Evolutionary conservation across 495 filamentous ascomycete genomes (phyloP).

Genomic region (Cudoniella acicularis): DNA sequence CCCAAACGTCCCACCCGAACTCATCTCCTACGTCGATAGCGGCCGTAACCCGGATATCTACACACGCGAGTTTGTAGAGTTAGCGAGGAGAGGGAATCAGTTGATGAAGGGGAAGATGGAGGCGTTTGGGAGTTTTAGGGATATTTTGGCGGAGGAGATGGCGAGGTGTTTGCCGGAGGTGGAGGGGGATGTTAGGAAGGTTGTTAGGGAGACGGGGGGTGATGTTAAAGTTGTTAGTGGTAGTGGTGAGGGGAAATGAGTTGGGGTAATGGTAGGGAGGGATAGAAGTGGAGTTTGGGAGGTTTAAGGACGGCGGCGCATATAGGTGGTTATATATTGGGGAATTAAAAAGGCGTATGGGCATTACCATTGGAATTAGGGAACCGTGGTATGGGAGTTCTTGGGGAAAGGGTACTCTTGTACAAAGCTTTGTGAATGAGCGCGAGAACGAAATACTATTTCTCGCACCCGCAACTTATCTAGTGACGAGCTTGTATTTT

Average conservation of each 20-base stretch:
- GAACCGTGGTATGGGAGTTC: no score
- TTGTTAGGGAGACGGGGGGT: slow-evolving; percentile 46
- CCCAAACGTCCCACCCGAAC: slow-evolving; percentile 71
- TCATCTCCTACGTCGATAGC: slow-evolving; percentile 89
- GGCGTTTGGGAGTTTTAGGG: slow-evolving; percentile 76
- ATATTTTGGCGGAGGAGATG: slow-evolving; percentile 81
- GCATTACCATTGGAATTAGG: no score
- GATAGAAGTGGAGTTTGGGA: no score
- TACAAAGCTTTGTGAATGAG: no score
- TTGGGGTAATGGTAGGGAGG: background rate
- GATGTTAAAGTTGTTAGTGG: background rate
- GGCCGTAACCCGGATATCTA: slow-evolving; percentile 98
- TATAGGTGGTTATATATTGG: no score
- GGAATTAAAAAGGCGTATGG: no score
- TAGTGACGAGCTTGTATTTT: no score
- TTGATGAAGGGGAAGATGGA: slow-evolving; percentile 75
- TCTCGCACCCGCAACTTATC: no score
- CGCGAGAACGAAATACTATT: no score
- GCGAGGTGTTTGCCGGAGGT: slow-evolving; percentile 72
- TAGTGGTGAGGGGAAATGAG: background rate
- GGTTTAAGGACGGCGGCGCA: no score
- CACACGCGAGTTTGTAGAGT: slow-evolving; percentile 94
- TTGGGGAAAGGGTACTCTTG: no score
- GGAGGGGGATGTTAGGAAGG: slow-evolving; percentile 60
- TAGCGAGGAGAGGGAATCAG: slow-evolving; percentile 80